phyloP scores from a whole-genome alignment of 257 asterid species.

The Asclepias syriaca region DNA sequence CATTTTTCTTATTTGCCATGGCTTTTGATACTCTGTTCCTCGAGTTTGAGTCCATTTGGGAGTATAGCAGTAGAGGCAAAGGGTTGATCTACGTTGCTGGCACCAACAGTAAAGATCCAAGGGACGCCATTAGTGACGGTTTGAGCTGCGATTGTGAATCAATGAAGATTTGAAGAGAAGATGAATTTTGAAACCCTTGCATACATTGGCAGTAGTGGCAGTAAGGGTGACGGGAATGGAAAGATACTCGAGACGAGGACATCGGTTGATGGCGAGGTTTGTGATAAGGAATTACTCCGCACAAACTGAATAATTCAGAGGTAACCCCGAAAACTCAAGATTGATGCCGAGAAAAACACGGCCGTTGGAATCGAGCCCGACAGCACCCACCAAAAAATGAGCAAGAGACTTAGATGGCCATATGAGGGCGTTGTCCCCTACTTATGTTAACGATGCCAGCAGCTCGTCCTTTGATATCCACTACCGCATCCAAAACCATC shows the following conservation, averaged over 20 bases:
- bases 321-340: constrained; percentile 72
- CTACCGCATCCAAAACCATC: constrained; percentile 81
- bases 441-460: no score
- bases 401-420: constrained; percentile 62
- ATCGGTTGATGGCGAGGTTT: constrained; percentile 48
- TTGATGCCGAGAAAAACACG: constrained; percentile 77
- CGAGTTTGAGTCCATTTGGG: no score
- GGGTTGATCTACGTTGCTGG: no score
- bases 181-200: constrained; percentile 67
- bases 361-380: constrained; percentile 81
- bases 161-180: constrained; percentile 47
- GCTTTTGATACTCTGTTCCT: no score
- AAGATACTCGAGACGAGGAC: constrained; percentile 47
- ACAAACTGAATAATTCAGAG: constrained; percentile 78
- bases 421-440: no score
- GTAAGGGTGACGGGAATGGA: constrained; percentile 89
- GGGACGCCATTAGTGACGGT: no score
- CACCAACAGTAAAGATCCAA: no score
- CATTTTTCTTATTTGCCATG: no score
- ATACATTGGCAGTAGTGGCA: constrained; percentile 96
- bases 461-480: constrained; percentile 78
- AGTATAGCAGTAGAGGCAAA: no score
- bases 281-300: constrained; percentile 85
- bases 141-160: constrained; percentile 29
- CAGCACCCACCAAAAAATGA: constrained; percentile 70